Evolutionary conservation across 2,329 filamentous ascomycete genomes (phyloP), one percentile per base, ranked within the genome.

Genomic region (Sordariomycetes sp.): DNA sequence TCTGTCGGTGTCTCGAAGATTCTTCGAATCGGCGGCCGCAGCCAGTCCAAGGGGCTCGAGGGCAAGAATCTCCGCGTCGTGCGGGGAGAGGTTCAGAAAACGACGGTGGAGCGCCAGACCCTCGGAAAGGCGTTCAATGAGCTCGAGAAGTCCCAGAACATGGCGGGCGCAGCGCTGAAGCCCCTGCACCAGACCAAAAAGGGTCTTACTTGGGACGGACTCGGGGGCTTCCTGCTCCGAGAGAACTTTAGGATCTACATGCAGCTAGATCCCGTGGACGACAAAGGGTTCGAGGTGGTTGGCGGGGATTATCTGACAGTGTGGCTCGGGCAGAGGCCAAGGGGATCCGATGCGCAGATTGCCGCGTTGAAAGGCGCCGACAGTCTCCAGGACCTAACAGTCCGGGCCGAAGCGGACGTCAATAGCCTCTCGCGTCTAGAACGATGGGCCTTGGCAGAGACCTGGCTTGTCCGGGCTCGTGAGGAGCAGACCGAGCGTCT

Each of bases 21-120:
- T 58, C 78, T 87, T 0, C 78, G 88, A 0, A 72, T 90, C 0
- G 87, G 87, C 0, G 77, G 77, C 0, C 88, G 87, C 60, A 79
- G 65, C 0, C 54, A 20, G n/a, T 10, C 16, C 3, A 22, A 28
- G 2, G 54, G 32, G 11, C 54, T 56, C 16, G 54, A 56, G 20
- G 40, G 40, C 24, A 28, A 50, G 12, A 56, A 56, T 35, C 54
- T 56, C 22, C 40, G 40, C 22, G 54, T 34, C 14, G n/a, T 82
- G 77, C 0, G 28, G 64, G 0, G 66, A 68, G 3, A 88, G 83
- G 0, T 69, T 71, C 2, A 56, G 24, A 58, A 58, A 12, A 58
- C 32, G 10, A 53, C 3, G 6, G 14, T 22, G 14, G 40, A 56
- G 25, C 16, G 18, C 10, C 18, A 35, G 18, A 50, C n/a, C 18